A percentile compares a stretch with the other conserved stretches of the same genome.
phyloP scores from a whole-genome alignment of 1,139 yeast genomes.

The Wickerhamomyces sp. region DNA sequence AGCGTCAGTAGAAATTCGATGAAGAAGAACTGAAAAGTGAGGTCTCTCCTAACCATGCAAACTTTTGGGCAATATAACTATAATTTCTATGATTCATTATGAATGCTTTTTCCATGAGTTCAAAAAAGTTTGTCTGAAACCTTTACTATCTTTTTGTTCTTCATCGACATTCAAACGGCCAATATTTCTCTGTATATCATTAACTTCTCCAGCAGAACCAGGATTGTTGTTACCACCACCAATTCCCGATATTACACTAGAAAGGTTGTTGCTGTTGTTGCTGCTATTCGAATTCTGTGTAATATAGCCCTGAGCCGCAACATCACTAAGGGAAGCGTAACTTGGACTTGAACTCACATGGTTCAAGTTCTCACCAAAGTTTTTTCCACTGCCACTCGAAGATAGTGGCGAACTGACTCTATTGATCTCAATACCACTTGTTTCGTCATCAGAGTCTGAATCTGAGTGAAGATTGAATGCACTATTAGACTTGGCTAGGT shows the following conservation, averaged over 20 bases:
- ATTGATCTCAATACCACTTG: slow-evolving; percentile 5
- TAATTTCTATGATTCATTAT: too few species aligned
- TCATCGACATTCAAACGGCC: slow-evolving; percentile 8
- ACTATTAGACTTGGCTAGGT: neutral
- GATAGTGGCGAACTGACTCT: slow-evolving; percentile 1
- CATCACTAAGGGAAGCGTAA: slow-evolving; percentile 41
- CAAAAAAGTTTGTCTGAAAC: slow-evolving; percentile 14
- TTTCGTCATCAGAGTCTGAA: slow-evolving; percentile 18
- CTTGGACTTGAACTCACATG: slow-evolving; percentile 24
- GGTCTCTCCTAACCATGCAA: too few species aligned
- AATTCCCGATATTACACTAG: slow-evolving; percentile 8
- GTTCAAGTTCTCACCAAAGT: slow-evolving; percentile 11
- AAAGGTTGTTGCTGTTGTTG: slow-evolving; percentile 5
- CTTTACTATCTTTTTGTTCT: slow-evolving; percentile 3
- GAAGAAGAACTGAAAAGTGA: neutral
- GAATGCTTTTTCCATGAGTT: slow-evolving; percentile 19
- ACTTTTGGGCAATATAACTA: too few species aligned
- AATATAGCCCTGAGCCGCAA: slow-evolving; percentile 41
- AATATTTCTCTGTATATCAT: slow-evolving; percentile 18
- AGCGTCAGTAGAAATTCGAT: neutral
- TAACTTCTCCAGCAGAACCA: slow-evolving; percentile 6
- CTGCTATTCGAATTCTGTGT: slow-evolving; percentile 23
- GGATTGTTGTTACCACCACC: neutral
- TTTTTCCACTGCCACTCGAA: slow-evolving; percentile 5
- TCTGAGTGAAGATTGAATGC: slow-evolving; percentile 36